A percentile compares a stretch with the other conserved stretches of the same genome.
These are phyloP conservation scores for Solanum pimpinellifolium DNA, from an alignment of 257 asterid genomes.

Conservation along the genomic window DNA sequence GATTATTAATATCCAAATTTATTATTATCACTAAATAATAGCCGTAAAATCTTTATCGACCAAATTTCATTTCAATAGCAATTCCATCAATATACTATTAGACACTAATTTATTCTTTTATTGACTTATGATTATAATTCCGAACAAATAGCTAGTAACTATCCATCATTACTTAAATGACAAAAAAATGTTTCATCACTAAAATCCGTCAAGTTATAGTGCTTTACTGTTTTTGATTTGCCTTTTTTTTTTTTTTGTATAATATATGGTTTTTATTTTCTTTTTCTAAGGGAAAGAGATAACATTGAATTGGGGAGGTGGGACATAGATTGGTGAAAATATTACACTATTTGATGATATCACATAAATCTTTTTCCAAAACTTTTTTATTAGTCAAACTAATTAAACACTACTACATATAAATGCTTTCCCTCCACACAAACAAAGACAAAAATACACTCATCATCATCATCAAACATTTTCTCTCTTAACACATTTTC, in stretches of 20 bases:
- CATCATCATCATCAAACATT: not conserved
- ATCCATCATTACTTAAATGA: not conserved
- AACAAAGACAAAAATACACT: not conserved
- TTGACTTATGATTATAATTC: not conserved
- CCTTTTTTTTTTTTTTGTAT: not conserved
- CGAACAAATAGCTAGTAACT: not conserved
- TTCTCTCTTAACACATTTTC: not conserved
- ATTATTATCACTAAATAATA: no score
- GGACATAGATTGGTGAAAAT: not conserved
- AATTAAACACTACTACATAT: not conserved
- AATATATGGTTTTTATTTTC: not conserved
- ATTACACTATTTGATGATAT: not conserved
- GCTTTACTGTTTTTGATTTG: not conserved
- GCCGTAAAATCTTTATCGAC: no score
- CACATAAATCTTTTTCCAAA: not conserved
- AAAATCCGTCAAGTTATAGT: not conserved
- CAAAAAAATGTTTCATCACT: not conserved
- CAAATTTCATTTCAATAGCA: not conserved
- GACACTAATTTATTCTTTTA: not conserved
- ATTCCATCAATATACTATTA: not conserved
- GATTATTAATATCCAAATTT: no score
- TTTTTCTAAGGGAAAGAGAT: not conserved
- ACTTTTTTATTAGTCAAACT: not conserved
- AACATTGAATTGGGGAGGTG: not conserved
- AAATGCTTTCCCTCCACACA: not conserved